Evolutionary conservation across 2,329 filamentous ascomycete genomes (phyloP).

Genomic region (Xylaria multiplex): DNA sequence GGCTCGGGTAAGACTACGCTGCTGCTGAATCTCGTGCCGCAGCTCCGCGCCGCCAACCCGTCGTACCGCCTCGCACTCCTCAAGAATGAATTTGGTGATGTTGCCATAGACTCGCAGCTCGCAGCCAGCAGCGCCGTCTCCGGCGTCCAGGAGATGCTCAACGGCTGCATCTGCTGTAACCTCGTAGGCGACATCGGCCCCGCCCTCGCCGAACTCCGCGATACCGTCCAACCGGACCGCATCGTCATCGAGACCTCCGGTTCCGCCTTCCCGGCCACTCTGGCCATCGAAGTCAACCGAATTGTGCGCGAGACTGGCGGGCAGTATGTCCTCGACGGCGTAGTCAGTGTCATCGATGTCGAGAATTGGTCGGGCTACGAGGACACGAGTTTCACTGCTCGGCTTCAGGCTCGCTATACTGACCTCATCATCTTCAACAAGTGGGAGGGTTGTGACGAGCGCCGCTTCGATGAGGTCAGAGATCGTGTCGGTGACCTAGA

Average conservation of each 20-base stretch:
- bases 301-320: conserved; percentile 74
- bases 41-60: conserved; percentile 78
- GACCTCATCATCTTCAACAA: conserved; percentile 94
- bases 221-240: conserved; percentile 72
- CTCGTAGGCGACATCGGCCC: conserved; percentile 89
- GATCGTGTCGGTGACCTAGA: conserved; percentile 85
- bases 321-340: conserved; percentile 81
- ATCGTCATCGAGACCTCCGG: conserved; percentile 96
- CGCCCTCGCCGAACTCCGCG: conserved; percentile 78
- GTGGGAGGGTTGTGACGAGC: conserved; percentile 81
- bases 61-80: conserved; percentile 89
- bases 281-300: conserved; percentile 90
- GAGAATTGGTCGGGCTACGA: conserved; percentile 96
- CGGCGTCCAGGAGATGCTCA: conserved; percentile 90
- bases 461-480: conserved; percentile 78
- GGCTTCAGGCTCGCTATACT: conserved; percentile 87
- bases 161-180: conserved; percentile 99
- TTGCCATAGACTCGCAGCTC: conserved; percentile 92
- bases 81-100: conserved; percentile 97
- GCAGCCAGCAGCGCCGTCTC: conserved; percentile 84
- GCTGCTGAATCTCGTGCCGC: conserved; percentile 91
- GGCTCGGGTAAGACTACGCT: conserved; percentile 97
- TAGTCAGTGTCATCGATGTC: conserved; percentile 89
- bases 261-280: conserved; percentile 85
- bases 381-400: conserved; percentile 88